Base-by-base conservation (phyloP, 208 protist species). In the Leishmania tropica region DNA sequence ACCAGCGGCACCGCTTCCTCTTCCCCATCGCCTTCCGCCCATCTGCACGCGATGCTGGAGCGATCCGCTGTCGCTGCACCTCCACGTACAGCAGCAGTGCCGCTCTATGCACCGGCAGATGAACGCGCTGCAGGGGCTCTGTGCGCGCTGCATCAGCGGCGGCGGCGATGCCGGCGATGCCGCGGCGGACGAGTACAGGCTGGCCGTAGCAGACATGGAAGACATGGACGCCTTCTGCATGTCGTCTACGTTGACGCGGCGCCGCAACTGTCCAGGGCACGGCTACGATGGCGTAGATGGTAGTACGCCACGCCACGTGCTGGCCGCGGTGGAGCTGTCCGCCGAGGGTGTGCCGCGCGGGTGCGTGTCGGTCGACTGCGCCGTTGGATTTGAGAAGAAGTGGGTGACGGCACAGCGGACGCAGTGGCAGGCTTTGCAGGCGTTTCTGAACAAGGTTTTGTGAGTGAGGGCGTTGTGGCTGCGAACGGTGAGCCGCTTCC, bases 361-460 rank as follows among this genome's bases (percentile, higher is more conserved):
- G 28, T 96, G 93, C 78, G 83, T 87, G 40, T 94, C 89, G 21
- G 83, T 94, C 58, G 93, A 96, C 80, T 96, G 93, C 76, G 83
- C 83, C 4, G 47, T 94, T 5, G 83, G 86, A 60, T 96, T 94
- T 79, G 84, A 94, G 74, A 96, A 96, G 87, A 76, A 81, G 68
- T 87, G 81, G 54, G 62, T 95, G 37, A 83, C 85, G 42, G 48
- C 82, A 68, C 79, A 93, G 71, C 86, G 83, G 78, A 73, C 62
- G 47, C 90, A 96, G 85, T 84, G 92, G 79, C 82, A 89, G 65
- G 75, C 81, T 51, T 67, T 95, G 75, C 88, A 89, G 60, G 42
- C 75, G 35, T 93, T 87, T 40, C 54, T 93, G 48, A 72, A 79
- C 3, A 53, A 70, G 13, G 75, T 84, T 37, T 48, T 88, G 77